Evolutionary conservation across 129 eudicot genomes (phyloP).

Genomic region (Cynara cardunculus): DNA sequence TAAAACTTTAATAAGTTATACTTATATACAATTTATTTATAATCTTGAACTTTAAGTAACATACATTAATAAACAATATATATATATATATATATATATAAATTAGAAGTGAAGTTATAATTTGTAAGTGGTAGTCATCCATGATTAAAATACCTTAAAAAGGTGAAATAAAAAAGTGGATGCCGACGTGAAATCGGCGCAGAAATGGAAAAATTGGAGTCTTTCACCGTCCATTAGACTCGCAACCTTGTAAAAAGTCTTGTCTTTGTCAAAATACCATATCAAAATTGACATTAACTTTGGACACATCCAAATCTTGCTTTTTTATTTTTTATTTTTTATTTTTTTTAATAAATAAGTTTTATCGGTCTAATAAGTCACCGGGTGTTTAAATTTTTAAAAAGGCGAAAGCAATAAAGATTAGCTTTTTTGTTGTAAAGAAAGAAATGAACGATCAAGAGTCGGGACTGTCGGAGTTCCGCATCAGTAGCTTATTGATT

Average conservation of each 20-base stretch:
- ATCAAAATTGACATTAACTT: background rate
- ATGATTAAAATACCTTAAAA: background rate
- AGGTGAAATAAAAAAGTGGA: background rate
- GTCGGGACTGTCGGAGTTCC: background rate
- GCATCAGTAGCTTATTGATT: no score
- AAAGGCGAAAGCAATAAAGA: background rate
- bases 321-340: no score
- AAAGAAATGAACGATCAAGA: background rate
- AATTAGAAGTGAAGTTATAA: no score
- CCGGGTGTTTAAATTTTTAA: no score
- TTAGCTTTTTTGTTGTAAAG: background rate
- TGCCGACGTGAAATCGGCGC: constrained; percentile 1
- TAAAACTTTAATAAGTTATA: no score
- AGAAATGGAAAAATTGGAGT: background rate
- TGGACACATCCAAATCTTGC: no score
- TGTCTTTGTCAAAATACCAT: background rate
- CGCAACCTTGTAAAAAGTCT: background rate
- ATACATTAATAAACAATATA: no score
- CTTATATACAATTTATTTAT: no score
- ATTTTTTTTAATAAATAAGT: no score
- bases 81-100: no score
- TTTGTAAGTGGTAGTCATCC: background rate
- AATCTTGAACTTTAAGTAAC: no score
- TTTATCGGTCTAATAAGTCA: no score
- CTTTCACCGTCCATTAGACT: background rate